These are phyloP conservation scores for Kwoniella mangroviensis DNA, from an alignment of 768 basidiomycete genomes.

Conservation along the genomic window DNA sequence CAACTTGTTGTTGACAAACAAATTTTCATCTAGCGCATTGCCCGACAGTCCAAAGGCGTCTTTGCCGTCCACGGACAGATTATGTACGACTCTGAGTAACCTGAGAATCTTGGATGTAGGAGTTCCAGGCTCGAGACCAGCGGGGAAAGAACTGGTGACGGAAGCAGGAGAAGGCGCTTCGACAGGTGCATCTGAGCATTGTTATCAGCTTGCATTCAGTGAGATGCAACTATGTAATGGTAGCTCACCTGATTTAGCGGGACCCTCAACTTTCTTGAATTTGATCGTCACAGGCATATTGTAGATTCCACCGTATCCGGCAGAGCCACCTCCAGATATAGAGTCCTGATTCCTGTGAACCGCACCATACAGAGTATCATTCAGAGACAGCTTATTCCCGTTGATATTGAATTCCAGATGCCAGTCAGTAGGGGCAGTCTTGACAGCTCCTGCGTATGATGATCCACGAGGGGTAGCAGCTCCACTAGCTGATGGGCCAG, in stretches of 20 bases:
- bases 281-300: conserved; percentile 91
- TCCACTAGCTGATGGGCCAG: conserved; percentile 41
- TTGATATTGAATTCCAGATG: conserved; percentile 96
- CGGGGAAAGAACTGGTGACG: conserved; percentile 61
- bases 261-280: conserved; percentile 89
- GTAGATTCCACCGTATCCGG: conserved; percentile 60
- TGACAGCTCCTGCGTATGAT: conserved; percentile 93
- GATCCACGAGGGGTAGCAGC: conserved; percentile 25
- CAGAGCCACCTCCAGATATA: conserved; percentile 10
- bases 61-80: conserved; percentile 69
- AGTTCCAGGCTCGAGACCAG: conserved; percentile 81
- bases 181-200: conserved; percentile 15
- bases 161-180: conserved; percentile 45
- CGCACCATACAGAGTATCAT: conserved; percentile 94
- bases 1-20: conserved; percentile 96
- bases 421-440: conserved; percentile 92
- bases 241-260: conserved; percentile 62
- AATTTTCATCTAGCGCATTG: conserved; percentile 73
- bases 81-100: conserved; percentile 82
- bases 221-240: neutral
- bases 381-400: conserved; percentile 78
- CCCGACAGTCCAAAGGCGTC: conserved; percentile 34
- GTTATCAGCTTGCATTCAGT: conserved; percentile 60
- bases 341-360: conserved; percentile 64
- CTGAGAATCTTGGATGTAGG: conserved; percentile 88